Evolutionary conservation across 2,329 filamentous ascomycete genomes (phyloP).

Genomic region (Phyllosticta citriasiana): DNA sequence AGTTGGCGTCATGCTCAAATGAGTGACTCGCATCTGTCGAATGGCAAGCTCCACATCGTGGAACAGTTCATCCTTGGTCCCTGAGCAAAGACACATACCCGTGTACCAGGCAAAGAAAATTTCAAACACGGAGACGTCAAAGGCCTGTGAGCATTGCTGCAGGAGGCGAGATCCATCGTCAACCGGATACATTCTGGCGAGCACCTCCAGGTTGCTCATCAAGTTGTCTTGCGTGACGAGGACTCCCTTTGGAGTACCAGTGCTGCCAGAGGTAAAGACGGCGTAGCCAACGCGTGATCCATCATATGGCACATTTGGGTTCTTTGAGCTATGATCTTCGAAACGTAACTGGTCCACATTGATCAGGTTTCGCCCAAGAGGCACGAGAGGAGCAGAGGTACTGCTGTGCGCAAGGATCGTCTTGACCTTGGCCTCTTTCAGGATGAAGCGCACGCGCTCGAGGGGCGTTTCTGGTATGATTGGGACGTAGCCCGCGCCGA

Average conservation of each 20-base stretch:
- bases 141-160: conserved; percentile 75
- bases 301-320: conserved; percentile 31
- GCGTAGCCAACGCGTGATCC: conserved; percentile 57
- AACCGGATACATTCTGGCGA: conserved; percentile 57
- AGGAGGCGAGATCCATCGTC: conserved; percentile 50
- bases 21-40: conserved; percentile 54
- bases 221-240: conserved; percentile 67
- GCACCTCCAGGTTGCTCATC: conserved; percentile 60
- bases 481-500: conserved; percentile 71
- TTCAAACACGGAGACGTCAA: conserved; percentile 82
- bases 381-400: background rate
- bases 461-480: conserved; percentile 61
- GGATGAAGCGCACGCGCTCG: conserved; percentile 50
- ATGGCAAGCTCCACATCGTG: conserved; percentile 61
- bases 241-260: conserved; percentile 70
- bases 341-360: conserved; percentile 25
- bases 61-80: conserved; percentile 64
- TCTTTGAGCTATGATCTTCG: conserved; percentile 22
- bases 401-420: conserved; percentile 30
- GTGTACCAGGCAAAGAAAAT: conserved; percentile 76
- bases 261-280: conserved; percentile 77
- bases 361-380: conserved; percentile 11
- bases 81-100: conserved; percentile 70
- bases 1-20: conserved; percentile 77
- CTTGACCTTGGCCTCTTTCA: conserved; percentile 48